Evolutionary conservation across 768 basidiomycete genomes (phyloP).

Genomic region (Amanita rubescens): DNA sequence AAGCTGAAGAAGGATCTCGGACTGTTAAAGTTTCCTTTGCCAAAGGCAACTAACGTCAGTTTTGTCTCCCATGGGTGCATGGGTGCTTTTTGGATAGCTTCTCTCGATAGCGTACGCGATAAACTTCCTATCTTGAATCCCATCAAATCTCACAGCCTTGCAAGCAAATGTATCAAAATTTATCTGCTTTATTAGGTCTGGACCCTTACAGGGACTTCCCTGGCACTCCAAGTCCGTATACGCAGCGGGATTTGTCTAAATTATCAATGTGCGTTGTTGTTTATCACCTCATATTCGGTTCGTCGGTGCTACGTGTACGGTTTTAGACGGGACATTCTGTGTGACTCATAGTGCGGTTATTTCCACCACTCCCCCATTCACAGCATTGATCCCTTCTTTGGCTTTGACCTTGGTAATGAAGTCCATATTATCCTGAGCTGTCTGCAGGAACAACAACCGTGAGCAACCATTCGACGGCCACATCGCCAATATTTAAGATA

Average conservation of each 20-base stretch:
- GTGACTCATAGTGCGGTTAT: neutral
- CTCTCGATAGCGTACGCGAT: neutral
- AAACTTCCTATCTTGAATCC: neutral
- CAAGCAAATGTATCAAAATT: neutral
- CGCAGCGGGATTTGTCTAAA: no score
- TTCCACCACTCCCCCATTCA: neutral
- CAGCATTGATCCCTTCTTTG: neutral
- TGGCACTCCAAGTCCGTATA: no score
- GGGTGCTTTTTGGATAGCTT: constrained; percentile 2
- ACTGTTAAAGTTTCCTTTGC: neutral
- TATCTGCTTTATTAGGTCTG: neutral
- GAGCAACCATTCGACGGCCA: neutral
- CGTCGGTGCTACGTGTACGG: neutral
- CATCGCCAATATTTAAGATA: neutral
- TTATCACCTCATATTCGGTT: neutral
- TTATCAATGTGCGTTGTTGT: neutral
- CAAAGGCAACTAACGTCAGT: neutral
- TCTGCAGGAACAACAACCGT: neutral
- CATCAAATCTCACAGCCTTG: neutral
- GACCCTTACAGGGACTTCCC: no score
- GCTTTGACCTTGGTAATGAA: neutral
- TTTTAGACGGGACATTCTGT: neutral
- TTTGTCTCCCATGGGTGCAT: constrained; percentile 6
- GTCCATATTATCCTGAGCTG: neutral
- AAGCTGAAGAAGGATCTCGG: neutral